These are phyloP conservation scores for Penicillium arizonense DNA, from an alignment of 495 filamentous ascomycete species.

Conservation along the genomic window DNA sequence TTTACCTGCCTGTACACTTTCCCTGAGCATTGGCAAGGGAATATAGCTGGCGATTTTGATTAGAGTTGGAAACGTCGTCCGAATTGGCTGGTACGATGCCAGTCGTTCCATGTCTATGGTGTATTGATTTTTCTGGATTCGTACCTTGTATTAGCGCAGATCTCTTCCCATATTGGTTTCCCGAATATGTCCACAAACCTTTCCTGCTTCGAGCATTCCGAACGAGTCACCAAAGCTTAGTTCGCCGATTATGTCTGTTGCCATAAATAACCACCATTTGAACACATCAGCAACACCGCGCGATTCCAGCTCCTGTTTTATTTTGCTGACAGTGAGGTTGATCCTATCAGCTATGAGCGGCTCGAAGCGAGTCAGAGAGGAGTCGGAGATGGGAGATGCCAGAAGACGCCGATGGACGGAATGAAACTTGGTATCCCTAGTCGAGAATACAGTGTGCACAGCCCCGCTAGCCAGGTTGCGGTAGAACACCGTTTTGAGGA, in stretches of 20 bases:
- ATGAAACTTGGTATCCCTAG: constrained; percentile 30
- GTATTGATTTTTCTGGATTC: constrained; percentile 40
- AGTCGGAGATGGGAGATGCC: constrained; percentile 39
- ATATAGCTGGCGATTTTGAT: constrained; percentile 12
- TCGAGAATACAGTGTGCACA: constrained; percentile 32
- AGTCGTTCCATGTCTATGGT: constrained; percentile 32
- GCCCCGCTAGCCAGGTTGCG: constrained; percentile 8
- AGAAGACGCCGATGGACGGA: constrained; percentile 31
- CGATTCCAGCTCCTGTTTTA: constrained; percentile 29
- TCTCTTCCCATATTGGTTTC: not conserved
- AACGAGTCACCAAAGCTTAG: constrained; percentile 60
- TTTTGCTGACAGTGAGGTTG: constrained; percentile 29
- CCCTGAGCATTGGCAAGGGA: constrained; percentile 18
- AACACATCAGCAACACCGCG: constrained; percentile 43
- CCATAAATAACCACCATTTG: constrained; percentile 58
- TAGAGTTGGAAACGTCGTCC: constrained; percentile 34
- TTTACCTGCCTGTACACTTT: constrained; percentile 51
- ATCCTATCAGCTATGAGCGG: constrained; percentile 29
- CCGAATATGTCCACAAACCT: constrained; percentile 22
- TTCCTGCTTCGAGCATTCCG: constrained; percentile 48
- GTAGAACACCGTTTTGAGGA: constrained; percentile 25
- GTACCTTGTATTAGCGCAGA: not conserved
- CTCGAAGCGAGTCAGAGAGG: constrained; percentile 21
- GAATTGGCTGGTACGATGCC: constrained; percentile 25
- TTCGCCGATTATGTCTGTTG: constrained; percentile 54